These are phyloP conservation scores for Leccinum variicolor DNA, from an alignment of 768 basidiomycete genomes.

Conservation along the genomic window DNA sequence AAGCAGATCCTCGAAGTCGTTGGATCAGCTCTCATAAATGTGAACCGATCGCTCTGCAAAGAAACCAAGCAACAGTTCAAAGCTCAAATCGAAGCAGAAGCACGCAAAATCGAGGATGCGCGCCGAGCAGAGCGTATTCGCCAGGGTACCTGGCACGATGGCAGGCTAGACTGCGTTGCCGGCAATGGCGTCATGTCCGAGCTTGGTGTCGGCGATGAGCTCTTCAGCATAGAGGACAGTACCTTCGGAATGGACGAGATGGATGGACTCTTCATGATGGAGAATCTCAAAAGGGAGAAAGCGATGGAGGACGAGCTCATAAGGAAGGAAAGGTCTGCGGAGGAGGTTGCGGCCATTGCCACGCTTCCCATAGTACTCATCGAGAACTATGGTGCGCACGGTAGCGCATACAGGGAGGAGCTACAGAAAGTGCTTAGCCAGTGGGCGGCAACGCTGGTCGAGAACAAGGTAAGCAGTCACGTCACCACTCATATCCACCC, in stretches of 20 bases:
- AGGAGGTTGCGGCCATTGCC: slow-evolving; percentile 50
- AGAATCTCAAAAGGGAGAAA: slow-evolving; percentile 25
- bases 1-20: slow-evolving; percentile 82
- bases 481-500: not conserved
- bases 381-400: slow-evolving; percentile 66
- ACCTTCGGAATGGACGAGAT: slow-evolving; percentile 14
- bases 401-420: slow-evolving; percentile 60
- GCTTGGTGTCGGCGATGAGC: slow-evolving; percentile 79
- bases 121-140: slow-evolving; percentile 46
- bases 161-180: slow-evolving; percentile 76
- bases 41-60: slow-evolving; percentile 48
- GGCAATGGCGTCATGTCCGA: slow-evolving; percentile 88
- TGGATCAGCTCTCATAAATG: slow-evolving; percentile 63
- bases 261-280: slow-evolving; percentile 8
- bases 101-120: slow-evolving; percentile 36
- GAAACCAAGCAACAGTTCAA: slow-evolving; percentile 40
- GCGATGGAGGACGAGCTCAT: slow-evolving; percentile 31
- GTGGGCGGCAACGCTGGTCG: slow-evolving; percentile 82
- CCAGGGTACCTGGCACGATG: slow-evolving; percentile 81
- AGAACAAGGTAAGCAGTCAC: slow-evolving; percentile 59
- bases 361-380: slow-evolving; percentile 85
- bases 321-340: slow-evolving; percentile 31
- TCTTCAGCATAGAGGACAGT: slow-evolving; percentile 37
- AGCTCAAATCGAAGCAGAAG: slow-evolving; percentile 35
- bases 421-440: slow-evolving; percentile 71